Base-by-base conservation (phyloP, 805 yeast species). In the Zygotorulaspora danielsina region DNA sequence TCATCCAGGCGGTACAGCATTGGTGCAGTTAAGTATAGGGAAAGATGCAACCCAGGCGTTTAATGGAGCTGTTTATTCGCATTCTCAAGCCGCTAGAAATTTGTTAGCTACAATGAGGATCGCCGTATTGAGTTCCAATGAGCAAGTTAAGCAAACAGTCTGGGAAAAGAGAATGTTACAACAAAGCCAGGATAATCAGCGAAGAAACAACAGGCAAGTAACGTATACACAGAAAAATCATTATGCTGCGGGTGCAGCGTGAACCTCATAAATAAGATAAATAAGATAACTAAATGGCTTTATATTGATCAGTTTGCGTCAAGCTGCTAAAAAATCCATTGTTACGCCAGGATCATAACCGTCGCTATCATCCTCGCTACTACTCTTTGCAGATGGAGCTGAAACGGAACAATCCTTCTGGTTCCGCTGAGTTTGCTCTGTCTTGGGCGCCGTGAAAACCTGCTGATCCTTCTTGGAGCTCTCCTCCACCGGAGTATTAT, bases 11-110 rank as follows among this genome's bases (percentile, higher is more conserved):
- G 97, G 97, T 2, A 63, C 78, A 21, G 81, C 89, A 4, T 71
- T 89, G 36, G 77, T 89, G 39, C 70, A 70, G 48, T 79, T 93
- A 0, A 84, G 95, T 2, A 80, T 85, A 42, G 97, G 97, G 9
- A 85, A 84, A 61, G 97, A 89, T 61, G 96, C 95, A 6, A 88
- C 97, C 2, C 79, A 84, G 36, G 96, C 95, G 2, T 89, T 89
- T 63, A 87, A 82, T 60, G 97, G 97, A 16, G 97, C 96, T 2
- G 97, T 89, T 9, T 89, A 89, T 65, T 77, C 78, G 40, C 97
- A 89, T 62, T 83, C 93, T 52, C 87, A 90, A 41, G 97, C 97
- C 0, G 97, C 96, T 1, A 84, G 82, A 56, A 89, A 89, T 63
- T 64, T 89, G 44, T 68, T 89, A 44, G 94, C 96, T 2, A 89